Conservation (phyloP, 2,329 filamentous ascomycete genomes). For the Cladosporium sp. region DNA sequence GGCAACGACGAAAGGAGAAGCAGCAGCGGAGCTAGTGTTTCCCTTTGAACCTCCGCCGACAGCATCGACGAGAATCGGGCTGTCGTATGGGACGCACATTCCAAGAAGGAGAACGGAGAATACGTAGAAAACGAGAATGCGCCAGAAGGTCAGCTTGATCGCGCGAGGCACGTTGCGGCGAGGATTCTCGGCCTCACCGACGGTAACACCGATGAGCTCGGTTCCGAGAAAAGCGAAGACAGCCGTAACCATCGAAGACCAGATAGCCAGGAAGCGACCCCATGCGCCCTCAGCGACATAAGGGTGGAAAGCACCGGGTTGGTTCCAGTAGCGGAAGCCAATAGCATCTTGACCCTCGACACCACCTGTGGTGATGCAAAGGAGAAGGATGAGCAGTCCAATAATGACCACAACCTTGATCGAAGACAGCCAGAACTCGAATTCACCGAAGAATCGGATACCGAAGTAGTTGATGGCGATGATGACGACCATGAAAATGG, state of each 20-base stretch:
- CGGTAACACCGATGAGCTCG: constrained; percentile 72
- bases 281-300: constrained; percentile 33
- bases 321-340: constrained; percentile 42
- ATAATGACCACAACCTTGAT: constrained; percentile 45
- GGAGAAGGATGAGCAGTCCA: constrained; percentile 42
- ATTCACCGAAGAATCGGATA: constrained; percentile 56
- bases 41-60: constrained; percentile 36
- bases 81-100: constrained; percentile 72
- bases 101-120: constrained; percentile 70
- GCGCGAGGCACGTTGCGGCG: constrained; percentile 71
- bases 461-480: constrained; percentile 49
- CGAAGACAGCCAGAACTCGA: constrained; percentile 47
- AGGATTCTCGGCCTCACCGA: constrained; percentile 76
- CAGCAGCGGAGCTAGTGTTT: constrained; percentile 41
- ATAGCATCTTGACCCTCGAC: constrained; percentile 27
- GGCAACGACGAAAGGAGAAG: constrained; percentile 73
- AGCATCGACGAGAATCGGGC: constrained; percentile 48
- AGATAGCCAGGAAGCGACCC: constrained; percentile 44
- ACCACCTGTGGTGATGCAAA: constrained; percentile 27
- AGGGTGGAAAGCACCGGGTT: constrained; percentile 42
- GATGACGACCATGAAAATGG: constrained; percentile 48
- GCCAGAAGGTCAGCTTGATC: constrained; percentile 77
- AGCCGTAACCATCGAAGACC: constrained; percentile 60
- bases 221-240: constrained; percentile 77
- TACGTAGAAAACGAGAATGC: constrained; percentile 77